Evolutionary conservation across 1,284 basidiomycete genomes (phyloP).

Genomic region (Coniophora puteana): DNA sequence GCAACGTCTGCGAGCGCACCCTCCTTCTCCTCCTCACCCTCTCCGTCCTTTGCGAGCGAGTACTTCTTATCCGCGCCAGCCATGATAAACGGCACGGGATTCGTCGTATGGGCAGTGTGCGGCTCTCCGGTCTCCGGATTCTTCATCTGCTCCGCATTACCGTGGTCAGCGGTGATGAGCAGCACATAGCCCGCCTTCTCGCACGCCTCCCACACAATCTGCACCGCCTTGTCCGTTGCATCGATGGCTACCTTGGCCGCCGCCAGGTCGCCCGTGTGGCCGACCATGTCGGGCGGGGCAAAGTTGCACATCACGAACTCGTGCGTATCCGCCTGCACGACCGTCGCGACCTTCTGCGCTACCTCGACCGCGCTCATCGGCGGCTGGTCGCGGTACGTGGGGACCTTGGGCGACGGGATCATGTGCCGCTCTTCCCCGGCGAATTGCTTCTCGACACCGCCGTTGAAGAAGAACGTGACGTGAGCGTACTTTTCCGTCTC

Average conservation of each 20-base stretch:
- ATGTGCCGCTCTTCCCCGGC: conserved; percentile 79
- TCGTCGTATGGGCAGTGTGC: conserved; percentile 84
- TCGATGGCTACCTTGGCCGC: conserved; percentile 84
- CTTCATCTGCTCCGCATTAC: conserved; percentile 91
- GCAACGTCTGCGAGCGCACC: conserved; percentile 87
- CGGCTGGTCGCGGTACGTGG: conserved; percentile 86
- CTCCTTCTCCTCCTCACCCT: conserved; percentile 53
- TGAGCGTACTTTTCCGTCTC: conserved; percentile 96
- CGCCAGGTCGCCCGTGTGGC: conserved; percentile 87
- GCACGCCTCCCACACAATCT: conserved; percentile 81
- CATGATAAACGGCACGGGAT: conserved; percentile 81
- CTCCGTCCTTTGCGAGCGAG: conserved; percentile 24
- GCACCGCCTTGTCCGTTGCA: conserved; percentile 83
- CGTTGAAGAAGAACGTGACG: conserved; percentile 97
- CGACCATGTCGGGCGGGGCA: conserved; percentile 94
- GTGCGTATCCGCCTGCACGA: conserved; percentile 65
- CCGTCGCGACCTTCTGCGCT: conserved; percentile 84
- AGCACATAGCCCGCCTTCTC: conserved; percentile 82
- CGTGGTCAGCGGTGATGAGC: conserved; percentile 88
- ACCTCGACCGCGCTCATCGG: conserved; percentile 85
- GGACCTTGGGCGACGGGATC: conserved; percentile 86
- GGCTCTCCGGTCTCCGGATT: conserved; percentile 80
- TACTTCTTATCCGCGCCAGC: conserved; percentile 55
- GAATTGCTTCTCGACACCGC: conserved; percentile 90
- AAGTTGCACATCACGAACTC: conserved; percentile 97